A percentile compares a stretch with the other conserved stretches of the same genome.
These are phyloP conservation scores for Naganishia friedmannii DNA, from an alignment of 768 basidiomycete species.

Conservation along the genomic window DNA sequence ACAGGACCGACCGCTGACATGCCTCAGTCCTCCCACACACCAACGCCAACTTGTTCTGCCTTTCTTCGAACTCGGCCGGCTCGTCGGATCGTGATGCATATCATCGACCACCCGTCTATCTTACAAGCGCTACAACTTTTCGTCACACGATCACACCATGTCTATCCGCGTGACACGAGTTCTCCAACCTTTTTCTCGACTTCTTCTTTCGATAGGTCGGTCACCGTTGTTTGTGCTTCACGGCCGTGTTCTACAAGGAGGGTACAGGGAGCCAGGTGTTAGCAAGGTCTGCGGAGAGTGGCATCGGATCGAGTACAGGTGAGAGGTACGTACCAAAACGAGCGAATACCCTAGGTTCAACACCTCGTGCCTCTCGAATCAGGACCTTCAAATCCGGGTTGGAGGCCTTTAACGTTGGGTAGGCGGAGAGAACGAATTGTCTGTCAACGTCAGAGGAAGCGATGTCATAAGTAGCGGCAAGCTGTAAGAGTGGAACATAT, in stretches of 20 bases:
- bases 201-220: conserved; percentile 47
- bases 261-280: background rate
- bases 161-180: conserved; percentile 35
- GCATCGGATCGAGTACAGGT: background rate
- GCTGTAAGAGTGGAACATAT: background rate
- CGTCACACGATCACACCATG: background rate
- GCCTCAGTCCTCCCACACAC: no score
- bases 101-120: conserved; percentile 1
- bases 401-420: conserved; percentile 48
- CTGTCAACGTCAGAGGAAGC: conserved; percentile 31
- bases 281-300: background rate
- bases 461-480: background rate
- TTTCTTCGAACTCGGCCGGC: no score
- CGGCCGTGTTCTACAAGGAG: conserved; percentile 44
- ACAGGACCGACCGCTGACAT: no score
- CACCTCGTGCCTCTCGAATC: conserved; percentile 49
- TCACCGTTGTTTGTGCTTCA: conserved; percentile 43
- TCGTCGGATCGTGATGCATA: background rate
- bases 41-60: no score
- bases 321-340: conserved; percentile 50
- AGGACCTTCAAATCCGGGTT: conserved; percentile 52
- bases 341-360: conserved; percentile 48
- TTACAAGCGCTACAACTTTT: conserved; percentile 14
- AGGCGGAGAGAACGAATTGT: conserved; percentile 47
- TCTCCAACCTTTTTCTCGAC: conserved; percentile 41